Evolutionary conservation across 208 protist genomes (phyloP).

Genomic region (Phytomonas sp.): DNA sequence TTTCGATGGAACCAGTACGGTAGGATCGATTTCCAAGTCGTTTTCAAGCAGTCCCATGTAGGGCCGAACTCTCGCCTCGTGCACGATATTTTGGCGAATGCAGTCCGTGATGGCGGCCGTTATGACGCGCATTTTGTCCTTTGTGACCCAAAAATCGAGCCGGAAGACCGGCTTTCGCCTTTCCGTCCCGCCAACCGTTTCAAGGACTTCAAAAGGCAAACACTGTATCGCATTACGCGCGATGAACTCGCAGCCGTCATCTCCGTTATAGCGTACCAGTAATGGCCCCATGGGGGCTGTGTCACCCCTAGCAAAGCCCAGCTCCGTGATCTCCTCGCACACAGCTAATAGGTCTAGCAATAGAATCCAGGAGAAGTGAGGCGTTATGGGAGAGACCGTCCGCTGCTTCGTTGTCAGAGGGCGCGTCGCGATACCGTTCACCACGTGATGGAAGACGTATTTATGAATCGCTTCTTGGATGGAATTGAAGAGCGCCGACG

Average conservation of each 20-base stretch:
- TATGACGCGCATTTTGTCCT: constrained; percentile 30
- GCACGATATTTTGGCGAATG: constrained; percentile 47
- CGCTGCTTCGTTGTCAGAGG: constrained; percentile 3
- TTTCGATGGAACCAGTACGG: background rate
- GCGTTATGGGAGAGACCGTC: constrained; percentile 22
- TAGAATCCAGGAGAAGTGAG: constrained; percentile 49
- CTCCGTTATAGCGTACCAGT: constrained; percentile 57
- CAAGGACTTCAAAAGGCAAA: constrained; percentile 75
- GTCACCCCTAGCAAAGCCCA: constrained; percentile 16
- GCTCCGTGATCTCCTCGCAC: constrained; percentile 45
- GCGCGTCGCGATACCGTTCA: constrained; percentile 4
- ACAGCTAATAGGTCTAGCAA: constrained; percentile 55
- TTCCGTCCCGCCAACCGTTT: constrained; percentile 1
- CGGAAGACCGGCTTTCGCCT: constrained; percentile 11
- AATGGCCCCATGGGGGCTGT: constrained; percentile 20
- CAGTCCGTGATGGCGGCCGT: constrained; percentile 43
- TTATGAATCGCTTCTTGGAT: constrained; percentile 40
- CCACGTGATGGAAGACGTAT: constrained; percentile 63
- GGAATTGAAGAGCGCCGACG: constrained; percentile 37
- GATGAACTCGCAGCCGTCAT: constrained; percentile 34
- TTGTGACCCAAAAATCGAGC: constrained; percentile 19
- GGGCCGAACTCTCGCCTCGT: background rate
- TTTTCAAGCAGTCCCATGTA: background rate
- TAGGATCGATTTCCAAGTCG: background rate
- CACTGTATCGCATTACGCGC: constrained; percentile 71